phyloP scores from a whole-genome alignment of 345 rosid species.

The Garcia nutans region DNA sequence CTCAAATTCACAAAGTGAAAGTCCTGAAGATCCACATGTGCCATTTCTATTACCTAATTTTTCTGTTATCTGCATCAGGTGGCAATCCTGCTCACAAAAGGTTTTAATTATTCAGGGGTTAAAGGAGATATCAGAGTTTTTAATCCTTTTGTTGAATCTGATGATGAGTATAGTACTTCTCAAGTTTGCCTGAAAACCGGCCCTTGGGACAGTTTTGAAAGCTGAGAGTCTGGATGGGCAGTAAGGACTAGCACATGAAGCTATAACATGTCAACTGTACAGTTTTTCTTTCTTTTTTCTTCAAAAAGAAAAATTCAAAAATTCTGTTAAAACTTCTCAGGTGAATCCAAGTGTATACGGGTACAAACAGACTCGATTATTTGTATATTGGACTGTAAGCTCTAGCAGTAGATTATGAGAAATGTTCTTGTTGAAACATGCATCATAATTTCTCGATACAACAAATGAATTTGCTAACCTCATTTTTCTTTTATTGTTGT shows the following conservation, averaged over 20 bases:
- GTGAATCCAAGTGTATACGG: conserved; percentile 58
- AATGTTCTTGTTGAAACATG: neutral
- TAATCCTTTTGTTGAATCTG: conserved; percentile 32
- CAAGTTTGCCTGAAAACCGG: conserved; percentile 44
- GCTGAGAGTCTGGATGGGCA: conserved; percentile 55
- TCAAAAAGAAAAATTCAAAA: too few relatives aligned
- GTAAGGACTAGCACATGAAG: conserved; percentile 27
- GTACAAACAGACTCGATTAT: conserved; percentile 47
- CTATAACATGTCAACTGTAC: too few relatives aligned
- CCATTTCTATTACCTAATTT: neutral
- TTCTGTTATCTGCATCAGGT: conserved; percentile 26
- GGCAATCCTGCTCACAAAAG: conserved; percentile 45
- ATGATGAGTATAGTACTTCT: conserved; percentile 52
- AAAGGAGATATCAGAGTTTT: conserved; percentile 26
- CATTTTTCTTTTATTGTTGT: too few relatives aligned
- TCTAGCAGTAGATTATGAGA: neutral
- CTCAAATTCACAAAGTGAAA: too few relatives aligned
- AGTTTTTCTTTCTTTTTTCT: neutral
- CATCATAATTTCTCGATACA: neutral
- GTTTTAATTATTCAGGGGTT: conserved; percentile 44
- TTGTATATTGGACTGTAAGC: conserved; percentile 57
- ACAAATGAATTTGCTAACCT: too few relatives aligned
- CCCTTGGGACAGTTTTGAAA: conserved; percentile 41
- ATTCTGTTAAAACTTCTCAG: conserved; percentile 22
- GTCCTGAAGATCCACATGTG: too few relatives aligned